Evolutionary conservation across 352 stramenopile genomes (phyloP).

Genomic region (Pythium periplocum): DNA sequence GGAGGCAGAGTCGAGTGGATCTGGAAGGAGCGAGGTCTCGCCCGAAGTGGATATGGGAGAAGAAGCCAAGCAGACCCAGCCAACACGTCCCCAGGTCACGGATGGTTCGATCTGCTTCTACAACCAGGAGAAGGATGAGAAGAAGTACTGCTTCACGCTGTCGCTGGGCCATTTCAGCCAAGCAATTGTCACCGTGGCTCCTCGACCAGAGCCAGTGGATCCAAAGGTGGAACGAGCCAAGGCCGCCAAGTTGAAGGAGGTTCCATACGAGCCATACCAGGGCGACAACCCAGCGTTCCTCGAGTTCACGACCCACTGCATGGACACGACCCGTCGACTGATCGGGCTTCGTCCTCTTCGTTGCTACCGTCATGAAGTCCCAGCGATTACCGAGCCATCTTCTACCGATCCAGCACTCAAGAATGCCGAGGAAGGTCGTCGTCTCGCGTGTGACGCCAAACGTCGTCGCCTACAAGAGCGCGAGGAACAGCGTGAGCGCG

Average conservation of each 20-base stretch:
- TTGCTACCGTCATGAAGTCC: constrained; percentile 48
- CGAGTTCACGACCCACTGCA: constrained; percentile 46
- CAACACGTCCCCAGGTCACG: constrained; percentile 34
- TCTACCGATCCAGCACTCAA: constrained; percentile 16
- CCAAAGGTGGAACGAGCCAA: constrained; percentile 10
- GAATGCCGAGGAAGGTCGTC: constrained; percentile 55
- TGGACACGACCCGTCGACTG: constrained; percentile 51
- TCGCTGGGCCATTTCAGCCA: constrained; percentile 47
- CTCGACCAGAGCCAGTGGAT: constrained; percentile 21
- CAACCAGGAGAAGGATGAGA: constrained; percentile 51
- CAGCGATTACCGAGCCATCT: constrained; percentile 29
- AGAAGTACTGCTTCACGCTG: constrained; percentile 62
- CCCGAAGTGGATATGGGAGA: no score
- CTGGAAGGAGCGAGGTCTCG: no score
- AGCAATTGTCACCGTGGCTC: constrained; percentile 28
- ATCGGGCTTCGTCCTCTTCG: constrained; percentile 34
- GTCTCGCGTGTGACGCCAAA: constrained; percentile 61
- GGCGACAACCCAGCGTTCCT: constrained; percentile 35
- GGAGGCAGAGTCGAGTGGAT: no score
- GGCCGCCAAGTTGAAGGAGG: constrained; percentile 10
- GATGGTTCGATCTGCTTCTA: constrained; percentile 70
- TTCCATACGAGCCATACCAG: constrained; percentile 48
- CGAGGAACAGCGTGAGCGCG: constrained; percentile 16
- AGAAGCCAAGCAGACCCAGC: no score
- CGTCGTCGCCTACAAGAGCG: constrained; percentile 37